Conservation (phyloP, 331 rosid genomes). For the Dryas integrifolia region DNA sequence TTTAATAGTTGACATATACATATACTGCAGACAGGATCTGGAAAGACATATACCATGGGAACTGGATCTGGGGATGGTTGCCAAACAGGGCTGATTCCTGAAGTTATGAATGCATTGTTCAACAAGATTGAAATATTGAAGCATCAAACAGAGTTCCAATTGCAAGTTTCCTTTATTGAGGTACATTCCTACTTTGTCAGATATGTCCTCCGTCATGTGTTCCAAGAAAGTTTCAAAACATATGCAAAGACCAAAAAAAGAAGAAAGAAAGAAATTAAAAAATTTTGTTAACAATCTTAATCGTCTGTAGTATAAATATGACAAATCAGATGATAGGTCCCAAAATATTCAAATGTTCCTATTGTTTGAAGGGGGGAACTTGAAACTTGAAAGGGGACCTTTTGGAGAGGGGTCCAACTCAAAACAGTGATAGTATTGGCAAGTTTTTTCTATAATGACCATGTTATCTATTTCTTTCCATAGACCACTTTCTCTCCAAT, state of each 20-base stretch:
- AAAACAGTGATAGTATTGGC: slow-evolving; percentile 22
- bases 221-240: slow-evolving; percentile 3
- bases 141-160: slow-evolving; percentile 69
- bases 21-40: slow-evolving; percentile 76
- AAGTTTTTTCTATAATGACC: slow-evolving; percentile 10
- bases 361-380: neutral
- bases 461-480: slow-evolving; percentile 8
- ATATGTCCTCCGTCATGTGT: neutral
- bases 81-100: slow-evolving; percentile 58
- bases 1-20: slow-evolving; percentile 18
- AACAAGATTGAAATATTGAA: slow-evolving; percentile 59
- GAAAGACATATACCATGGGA: slow-evolving; percentile 90
- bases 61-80: slow-evolving; percentile 60
- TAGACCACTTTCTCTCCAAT: neutral
- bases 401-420: slow-evolving; percentile 8
- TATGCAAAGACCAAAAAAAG: neutral
- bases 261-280: neutral
- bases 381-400: neutral
- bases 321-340: neutral
- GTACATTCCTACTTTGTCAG: slow-evolving; percentile 33
- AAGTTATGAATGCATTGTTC: slow-evolving; percentile 69
- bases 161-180: slow-evolving; percentile 83
- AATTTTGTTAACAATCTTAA: slow-evolving; percentile 3
- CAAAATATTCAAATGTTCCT: neutral
- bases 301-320: neutral